Percentiles rank a stretch among this genome's conserved stretches.
These are phyloP conservation scores for Debaryomyces hansenii DNA, from an alignment of 805 yeast species.

Conservation along the genomic window DNA sequence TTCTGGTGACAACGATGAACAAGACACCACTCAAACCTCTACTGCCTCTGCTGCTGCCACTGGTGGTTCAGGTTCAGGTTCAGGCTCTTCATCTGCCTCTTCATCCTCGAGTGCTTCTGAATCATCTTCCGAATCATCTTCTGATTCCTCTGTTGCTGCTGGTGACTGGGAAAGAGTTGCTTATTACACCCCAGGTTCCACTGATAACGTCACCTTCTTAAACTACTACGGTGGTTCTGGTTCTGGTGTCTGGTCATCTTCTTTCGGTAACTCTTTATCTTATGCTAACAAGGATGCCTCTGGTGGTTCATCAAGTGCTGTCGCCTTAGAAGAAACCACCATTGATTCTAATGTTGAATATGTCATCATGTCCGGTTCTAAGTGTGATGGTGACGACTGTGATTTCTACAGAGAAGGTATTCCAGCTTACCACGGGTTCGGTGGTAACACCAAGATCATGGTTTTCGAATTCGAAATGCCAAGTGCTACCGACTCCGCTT, in stretches of 20 bases:
- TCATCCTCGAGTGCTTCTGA: conserved; percentile 20
- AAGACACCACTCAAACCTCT: conserved; percentile 11
- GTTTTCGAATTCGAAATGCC: conserved; percentile 97
- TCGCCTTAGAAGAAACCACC: conserved; percentile 66
- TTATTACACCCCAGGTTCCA: conserved; percentile 71
- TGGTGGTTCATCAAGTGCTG: conserved; percentile 67
- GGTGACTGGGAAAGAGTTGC: conserved; percentile 75
- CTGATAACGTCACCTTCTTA: conserved; percentile 75
- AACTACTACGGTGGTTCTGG: conserved; percentile 88
- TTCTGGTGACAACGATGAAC: conserved; percentile 11
- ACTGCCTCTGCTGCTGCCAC: conserved; percentile 18
- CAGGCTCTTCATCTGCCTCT: conserved; percentile 22
- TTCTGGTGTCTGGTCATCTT: conserved; percentile 83
- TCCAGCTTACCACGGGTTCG: conserved; percentile 95
- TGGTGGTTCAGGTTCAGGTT: conserved; percentile 6
- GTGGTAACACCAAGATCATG: conserved; percentile 80
- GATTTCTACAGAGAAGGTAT: conserved; percentile 83
- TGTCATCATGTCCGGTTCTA: conserved; percentile 74
- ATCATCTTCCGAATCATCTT: conserved; percentile 21
- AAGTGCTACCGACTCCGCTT: conserved; percentile 47
- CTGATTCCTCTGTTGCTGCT: conserved; percentile 36
- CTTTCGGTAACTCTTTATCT: conserved; percentile 92
- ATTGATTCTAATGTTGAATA: conserved; percentile 75
- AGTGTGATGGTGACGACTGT: conserved; percentile 63
- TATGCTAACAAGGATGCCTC: conserved; percentile 78